Conservation (phyloP, 1,284 basidiomycete species). For the Golubevia pallescens region DNA sequence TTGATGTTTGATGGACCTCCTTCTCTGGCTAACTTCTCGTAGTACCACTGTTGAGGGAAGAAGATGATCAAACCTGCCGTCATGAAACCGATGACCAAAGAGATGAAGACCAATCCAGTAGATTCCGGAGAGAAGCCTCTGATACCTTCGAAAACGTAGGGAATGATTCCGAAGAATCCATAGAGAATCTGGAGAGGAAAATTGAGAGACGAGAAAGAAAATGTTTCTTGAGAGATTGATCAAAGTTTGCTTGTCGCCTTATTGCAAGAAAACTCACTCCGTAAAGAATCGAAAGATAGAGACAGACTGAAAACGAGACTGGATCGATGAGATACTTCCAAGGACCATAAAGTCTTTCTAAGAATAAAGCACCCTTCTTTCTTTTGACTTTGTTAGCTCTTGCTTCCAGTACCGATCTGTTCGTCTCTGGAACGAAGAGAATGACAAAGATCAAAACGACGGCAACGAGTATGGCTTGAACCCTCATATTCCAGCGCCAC, state of each 20-base stretch:
- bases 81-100: slow-evolving; percentile 25
- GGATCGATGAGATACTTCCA: slow-evolving; percentile 11
- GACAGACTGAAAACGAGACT: slow-evolving; percentile 25
- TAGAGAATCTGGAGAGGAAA: slow-evolving; percentile 18
- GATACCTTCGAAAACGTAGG: slow-evolving; percentile 23
- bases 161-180: slow-evolving; percentile 31
- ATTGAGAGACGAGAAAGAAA: not conserved
- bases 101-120: slow-evolving; percentile 24
- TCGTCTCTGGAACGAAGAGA: slow-evolving; percentile 29
- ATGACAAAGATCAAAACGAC: slow-evolving; percentile 18
- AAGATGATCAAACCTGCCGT: slow-evolving; percentile 16
- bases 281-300: slow-evolving; percentile 30
- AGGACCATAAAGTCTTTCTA: not conserved
- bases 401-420: slow-evolving; percentile 12
- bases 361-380: slow-evolving; percentile 3
- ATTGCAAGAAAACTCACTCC: slow-evolving; percentile 3
- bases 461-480: slow-evolving; percentile 33
- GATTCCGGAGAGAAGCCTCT: slow-evolving; percentile 22
- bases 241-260: no score
- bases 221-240: no score
- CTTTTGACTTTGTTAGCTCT: not conserved
- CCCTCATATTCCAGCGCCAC: slow-evolving; percentile 30
- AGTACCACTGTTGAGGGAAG: slow-evolving; percentile 19
- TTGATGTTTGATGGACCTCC: slow-evolving; percentile 1
- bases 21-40: slow-evolving; percentile 11